Base-by-base conservation (phyloP, 495 filamentous ascomycete species). In the Penicillium pancosmium region DNA sequence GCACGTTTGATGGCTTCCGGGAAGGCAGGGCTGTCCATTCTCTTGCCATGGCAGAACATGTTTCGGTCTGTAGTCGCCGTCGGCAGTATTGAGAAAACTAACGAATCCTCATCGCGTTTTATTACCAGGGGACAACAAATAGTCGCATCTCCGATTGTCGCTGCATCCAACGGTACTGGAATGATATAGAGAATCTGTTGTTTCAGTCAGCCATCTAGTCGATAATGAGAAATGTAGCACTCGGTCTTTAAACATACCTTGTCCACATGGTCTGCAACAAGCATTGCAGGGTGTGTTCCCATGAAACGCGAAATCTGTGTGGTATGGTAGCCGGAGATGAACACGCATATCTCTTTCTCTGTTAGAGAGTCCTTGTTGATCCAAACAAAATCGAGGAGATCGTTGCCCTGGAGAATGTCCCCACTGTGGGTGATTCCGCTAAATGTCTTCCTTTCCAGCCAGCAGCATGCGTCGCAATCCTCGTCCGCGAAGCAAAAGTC, bases 401-500 rank as follows among this genome's bases (percentile, higher is more conserved):
- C 35, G 0, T 55, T 27, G 9, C 47, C 54, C 2, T 18, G 11
- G 6, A 4, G 12, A n/a, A 38, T 18, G n/a, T 59, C 56, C 3
- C 56, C 43, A 27, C 56, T 59, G 13, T 59, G 56, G 11, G 13
- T 25, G 6, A 59, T 41, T 18, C 56, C 56, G 13, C 36, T n/a
- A 23, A 70, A 68, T 11, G 65, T 65, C 6, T 19, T 31, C 36
- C 25, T 58, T 44, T 52, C 38, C 36, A 1, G 6, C 34, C 46
- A 70, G 38, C 61, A 67, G 50, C 59, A 50, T 12, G 62, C 34
- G 5, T 63, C 63, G 33, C 49, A 59, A 11, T 34, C 50, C 47
- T 61, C 61, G 61, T 70, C 59, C 5, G 62, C 67, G 27, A 68
- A 44, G 52, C 67, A 70, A 38, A 70, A 55, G 40, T 70, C 67